phyloP scores from a whole-genome alignment of 371 early-diverging fungal genomes.

The Haplosporangium sp. region DNA sequence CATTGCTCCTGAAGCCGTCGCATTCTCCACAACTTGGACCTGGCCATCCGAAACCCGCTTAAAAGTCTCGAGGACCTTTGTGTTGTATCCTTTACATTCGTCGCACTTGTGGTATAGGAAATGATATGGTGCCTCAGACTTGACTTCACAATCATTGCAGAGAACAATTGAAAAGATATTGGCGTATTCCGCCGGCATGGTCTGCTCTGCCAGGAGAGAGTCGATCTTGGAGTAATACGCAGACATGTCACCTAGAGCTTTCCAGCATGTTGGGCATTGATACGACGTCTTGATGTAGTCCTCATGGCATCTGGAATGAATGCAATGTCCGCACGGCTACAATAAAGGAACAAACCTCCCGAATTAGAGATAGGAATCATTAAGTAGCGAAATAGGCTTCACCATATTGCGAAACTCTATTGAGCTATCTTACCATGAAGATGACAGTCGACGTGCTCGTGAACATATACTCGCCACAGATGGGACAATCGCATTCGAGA shows the following conservation, averaged over 20 bases:
- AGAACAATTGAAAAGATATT: constrained; percentile 77
- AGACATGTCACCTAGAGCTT: constrained; percentile 90
- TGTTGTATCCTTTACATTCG: constrained; percentile 92
- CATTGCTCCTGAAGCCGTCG: constrained; percentile 2
- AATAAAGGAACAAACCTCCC: neutral
- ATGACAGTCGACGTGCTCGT: constrained; percentile 85
- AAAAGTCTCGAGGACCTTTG: constrained; percentile 82
- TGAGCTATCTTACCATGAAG: constrained; percentile 76
- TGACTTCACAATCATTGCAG: constrained; percentile 97
- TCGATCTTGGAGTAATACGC: constrained; percentile 89
- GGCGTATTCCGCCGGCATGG: constrained; percentile 93
- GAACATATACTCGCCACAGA: constrained; percentile 97
- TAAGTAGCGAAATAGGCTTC: too few species aligned
- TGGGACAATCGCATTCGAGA: constrained; percentile 94
- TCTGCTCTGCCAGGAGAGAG: constrained; percentile 79
- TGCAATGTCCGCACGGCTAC: constrained; percentile 94
- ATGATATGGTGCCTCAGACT: constrained; percentile 85
- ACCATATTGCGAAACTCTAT: neutral
- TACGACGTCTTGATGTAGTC: constrained; percentile 89
- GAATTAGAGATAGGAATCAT: neutral
- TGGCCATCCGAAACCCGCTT: constrained; percentile 27
- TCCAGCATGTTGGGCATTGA: constrained; percentile 97
- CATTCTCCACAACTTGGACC: constrained; percentile 18
- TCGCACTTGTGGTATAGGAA: constrained; percentile 97
- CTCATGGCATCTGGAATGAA: constrained; percentile 90